Conservation (phyloP, 768 basidiomycete genomes). For the Ephemerocybe angulata region DNA sequence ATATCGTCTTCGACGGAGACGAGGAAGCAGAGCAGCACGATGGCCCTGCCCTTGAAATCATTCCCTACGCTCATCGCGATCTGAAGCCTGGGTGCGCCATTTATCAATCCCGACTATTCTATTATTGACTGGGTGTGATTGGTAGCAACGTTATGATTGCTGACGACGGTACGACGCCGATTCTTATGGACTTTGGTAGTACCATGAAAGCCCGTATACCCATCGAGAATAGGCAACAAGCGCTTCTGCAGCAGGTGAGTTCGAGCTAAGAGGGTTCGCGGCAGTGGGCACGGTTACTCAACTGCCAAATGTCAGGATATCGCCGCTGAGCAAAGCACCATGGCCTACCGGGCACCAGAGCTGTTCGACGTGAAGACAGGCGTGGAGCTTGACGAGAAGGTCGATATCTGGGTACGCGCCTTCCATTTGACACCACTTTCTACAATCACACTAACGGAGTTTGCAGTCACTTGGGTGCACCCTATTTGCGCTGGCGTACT, state of each 20-base stretch:
- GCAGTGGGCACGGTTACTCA: conserved; percentile 25
- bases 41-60: conserved; percentile 48
- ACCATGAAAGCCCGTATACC: conserved; percentile 79
- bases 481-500: conserved; percentile 90
- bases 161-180: conserved; percentile 81
- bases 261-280: neutral
- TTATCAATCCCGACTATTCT: neutral
- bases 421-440: neutral
- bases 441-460: neutral
- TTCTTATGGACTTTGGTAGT: conserved; percentile 99
- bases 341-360: conserved; percentile 98
- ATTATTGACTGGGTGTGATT: neutral
- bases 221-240: conserved; percentile 80
- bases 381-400: conserved; percentile 82
- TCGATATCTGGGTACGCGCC: conserved; percentile 86
- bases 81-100: conserved; percentile 88
- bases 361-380: conserved; percentile 97
- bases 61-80: conserved; percentile 96
- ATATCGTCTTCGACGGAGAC: conserved; percentile 77
- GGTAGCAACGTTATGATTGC: conserved; percentile 93
- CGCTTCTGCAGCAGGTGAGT: conserved; percentile 80
- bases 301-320: conserved; percentile 52
- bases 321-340: conserved; percentile 96
- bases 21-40: conserved; percentile 56
- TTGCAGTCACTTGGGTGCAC: conserved; percentile 93